Evolutionary conservation across 495 filamentous ascomycete species (phyloP).

Genomic region (Trichoderma orchidacearum): DNA sequence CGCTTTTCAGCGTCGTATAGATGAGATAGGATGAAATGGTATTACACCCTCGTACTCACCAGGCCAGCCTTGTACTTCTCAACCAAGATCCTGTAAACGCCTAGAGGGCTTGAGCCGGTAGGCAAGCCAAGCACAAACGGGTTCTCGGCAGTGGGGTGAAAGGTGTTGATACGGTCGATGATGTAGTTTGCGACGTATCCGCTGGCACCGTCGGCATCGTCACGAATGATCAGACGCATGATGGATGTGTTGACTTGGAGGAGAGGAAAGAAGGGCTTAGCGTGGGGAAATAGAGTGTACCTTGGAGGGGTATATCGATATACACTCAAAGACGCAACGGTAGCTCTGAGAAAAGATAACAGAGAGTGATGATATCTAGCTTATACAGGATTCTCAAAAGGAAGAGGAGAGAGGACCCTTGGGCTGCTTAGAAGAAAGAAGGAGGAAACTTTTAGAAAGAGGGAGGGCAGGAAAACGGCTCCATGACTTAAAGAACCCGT

Average conservation of each 20-base stretch:
- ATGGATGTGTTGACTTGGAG: conserved; percentile 6
- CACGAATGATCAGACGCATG: conserved; percentile 78
- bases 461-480: neutral
- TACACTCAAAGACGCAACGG: too few species aligned
- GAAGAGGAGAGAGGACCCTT: conserved; percentile 1
- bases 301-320: neutral
- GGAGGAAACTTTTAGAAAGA: neutral
- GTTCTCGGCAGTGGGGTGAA: conserved; percentile 51
- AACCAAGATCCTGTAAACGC: conserved; percentile 66
- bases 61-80: conserved; percentile 61
- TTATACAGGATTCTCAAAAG: neutral
- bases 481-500: neutral
- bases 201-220: conserved; percentile 50
- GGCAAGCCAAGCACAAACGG: conserved; percentile 78
- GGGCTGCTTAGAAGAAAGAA: too few species aligned
- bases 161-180: conserved; percentile 61
- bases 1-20: too few species aligned
- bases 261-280: conserved; percentile 5
- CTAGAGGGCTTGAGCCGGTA: conserved; percentile 66
- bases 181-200: conserved; percentile 75
- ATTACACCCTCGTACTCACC: too few species aligned
- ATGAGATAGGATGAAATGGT: too few species aligned
- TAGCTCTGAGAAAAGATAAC: neutral
- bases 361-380: neutral
- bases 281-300: conserved; percentile 3